Evolutionary conservation across 257 asterid genomes (phyloP), one percentile per base, ranked within the genome.

Genomic region (Solanum peruvianum): DNA sequence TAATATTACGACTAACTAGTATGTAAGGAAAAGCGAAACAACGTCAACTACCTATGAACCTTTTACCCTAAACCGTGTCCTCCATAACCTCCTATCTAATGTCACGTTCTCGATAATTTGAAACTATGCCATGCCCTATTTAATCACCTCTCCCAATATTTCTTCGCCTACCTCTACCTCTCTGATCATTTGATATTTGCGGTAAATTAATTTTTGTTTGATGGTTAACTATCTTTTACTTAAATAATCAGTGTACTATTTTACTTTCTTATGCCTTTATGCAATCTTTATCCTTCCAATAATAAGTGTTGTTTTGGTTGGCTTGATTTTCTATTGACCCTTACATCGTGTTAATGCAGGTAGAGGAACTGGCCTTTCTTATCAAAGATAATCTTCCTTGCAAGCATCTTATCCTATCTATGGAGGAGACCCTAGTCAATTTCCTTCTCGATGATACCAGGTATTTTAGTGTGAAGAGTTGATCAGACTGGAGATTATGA

Each of bases 361-460:
- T 95, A 85, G 97, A 96, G 88, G 99, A 96, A 92, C 89, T 96
- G 93, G 98, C 98, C 87, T 95, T 88, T 89, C 97, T 95, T 86
- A 92, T 96, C 82, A 93, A 90, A 89, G 98, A 93, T 86, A 96
- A 95, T 90, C 89, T 95, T 91, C 95, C 92, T 90, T 92, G 95
- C 96, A 96, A 95, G 93, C 92, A 96, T 89, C 99, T 95, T 87
- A 88, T 96, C 87, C 91, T 96, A 91, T 92, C 98, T 25, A 90
- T 93, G 91, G 99, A 96, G 89, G 96, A 94, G 85, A 90, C 91
- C 29, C 86, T 95, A 33, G 91, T 96, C 85, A 91, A 93, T 76
- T 94, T 95, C 88, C 96, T 96, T 87, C 93, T 92, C 83, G 93
- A 92, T 42, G 93, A 92, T 89, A 91, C 93, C 67, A 94, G 98